Percentiles rank a stretch among this genome's conserved stretches.
Conservation (phyloP, 495 filamentous ascomycete genomes). For the Lichenothelia convexa region DNA sequence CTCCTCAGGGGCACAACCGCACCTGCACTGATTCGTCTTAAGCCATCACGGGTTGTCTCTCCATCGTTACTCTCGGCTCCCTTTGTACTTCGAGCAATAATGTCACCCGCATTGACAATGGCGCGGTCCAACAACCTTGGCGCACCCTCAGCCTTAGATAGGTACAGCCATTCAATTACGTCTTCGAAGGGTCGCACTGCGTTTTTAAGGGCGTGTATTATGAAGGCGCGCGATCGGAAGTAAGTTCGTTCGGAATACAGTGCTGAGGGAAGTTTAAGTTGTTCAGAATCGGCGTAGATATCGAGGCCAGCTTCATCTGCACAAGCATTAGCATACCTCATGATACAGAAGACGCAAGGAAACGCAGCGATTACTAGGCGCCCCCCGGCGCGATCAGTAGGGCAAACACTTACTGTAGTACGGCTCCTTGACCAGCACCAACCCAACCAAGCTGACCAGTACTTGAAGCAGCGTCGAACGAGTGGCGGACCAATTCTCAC, state of each 20-base stretch:
- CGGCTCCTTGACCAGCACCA: slow-evolving; percentile 40
- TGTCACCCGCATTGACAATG: slow-evolving; percentile 18
- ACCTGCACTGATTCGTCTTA: slow-evolving; percentile 18
- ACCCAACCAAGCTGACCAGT: slow-evolving; percentile 38
- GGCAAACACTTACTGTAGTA: slow-evolving; percentile 40
- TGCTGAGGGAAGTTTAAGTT: slow-evolving; percentile 27
- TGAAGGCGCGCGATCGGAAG: slow-evolving; percentile 33
- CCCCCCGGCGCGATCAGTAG: neutral
- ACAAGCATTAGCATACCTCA: neutral
- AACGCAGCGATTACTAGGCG: neutral
- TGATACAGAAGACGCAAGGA: neutral
- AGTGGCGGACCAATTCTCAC: slow-evolving; percentile 34
- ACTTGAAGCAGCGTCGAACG: slow-evolving; percentile 38
- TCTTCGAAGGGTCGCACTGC: slow-evolving; percentile 27
- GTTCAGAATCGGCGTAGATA: slow-evolving; percentile 23
- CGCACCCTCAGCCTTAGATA: slow-evolving; percentile 8
- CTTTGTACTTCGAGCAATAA: slow-evolving; percentile 15
- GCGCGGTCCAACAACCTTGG: slow-evolving; percentile 24
- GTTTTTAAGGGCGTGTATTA: slow-evolving; percentile 28
- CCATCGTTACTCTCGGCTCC: slow-evolving; percentile 4
- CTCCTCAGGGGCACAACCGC: slow-evolving; percentile 25
- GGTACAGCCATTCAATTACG: slow-evolving; percentile 33
- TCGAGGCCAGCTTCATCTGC: slow-evolving; percentile 43
- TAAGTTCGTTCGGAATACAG: slow-evolving; percentile 39
- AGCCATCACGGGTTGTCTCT: slow-evolving; percentile 11